Evolutionary conservation across 2,329 filamentous ascomycete genomes (phyloP).

Genomic region (Cladophialophora bantiana): DNA sequence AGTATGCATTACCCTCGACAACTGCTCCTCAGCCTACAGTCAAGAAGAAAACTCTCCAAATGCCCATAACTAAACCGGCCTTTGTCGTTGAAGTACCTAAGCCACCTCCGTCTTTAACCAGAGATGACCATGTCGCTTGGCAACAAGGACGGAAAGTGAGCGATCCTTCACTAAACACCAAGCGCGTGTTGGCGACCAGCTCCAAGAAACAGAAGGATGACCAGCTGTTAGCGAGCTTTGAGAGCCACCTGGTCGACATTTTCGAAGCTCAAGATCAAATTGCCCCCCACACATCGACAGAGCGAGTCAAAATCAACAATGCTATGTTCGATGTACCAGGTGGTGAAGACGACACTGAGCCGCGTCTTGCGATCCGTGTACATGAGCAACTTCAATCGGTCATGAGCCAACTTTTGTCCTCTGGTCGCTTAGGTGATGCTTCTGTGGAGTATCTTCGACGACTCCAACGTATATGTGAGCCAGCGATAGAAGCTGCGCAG

Average conservation of each 20-base stretch:
- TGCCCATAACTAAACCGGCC: conserved; percentile 18
- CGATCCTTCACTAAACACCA: conserved; percentile 61
- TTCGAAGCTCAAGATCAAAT: conserved; percentile 78
- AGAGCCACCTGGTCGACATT: conserved; percentile 72
- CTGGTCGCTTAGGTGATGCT: conserved; percentile 72
- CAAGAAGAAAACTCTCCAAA: conserved; percentile 27
- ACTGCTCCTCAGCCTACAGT: conserved; percentile 5
- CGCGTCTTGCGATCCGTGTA: conserved; percentile 69
- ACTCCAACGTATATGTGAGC: conserved; percentile 80
- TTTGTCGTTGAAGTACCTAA: conserved; percentile 58
- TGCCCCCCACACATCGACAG: conserved; percentile 60
- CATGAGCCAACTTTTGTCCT: conserved; percentile 74
- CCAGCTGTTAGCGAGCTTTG: conserved; percentile 72
- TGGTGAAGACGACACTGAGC: conserved; percentile 65
- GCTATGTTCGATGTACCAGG: conserved; percentile 63
- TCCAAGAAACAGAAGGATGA: conserved; percentile 86
- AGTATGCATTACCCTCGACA: conserved; percentile 30
- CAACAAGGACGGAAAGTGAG: conserved; percentile 61
- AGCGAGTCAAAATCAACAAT: conserved; percentile 52
- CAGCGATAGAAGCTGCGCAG: conserved; percentile 71
- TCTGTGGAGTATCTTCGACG: conserved; percentile 77
- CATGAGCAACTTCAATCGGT: conserved; percentile 76
- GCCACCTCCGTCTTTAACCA: conserved; percentile 49
- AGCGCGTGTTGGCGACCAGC: conserved; percentile 65
- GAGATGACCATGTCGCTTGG: conserved; percentile 51